phyloP scores from a whole-genome alignment of 1,139 yeast species.

The Komagataea norvegica region DNA sequence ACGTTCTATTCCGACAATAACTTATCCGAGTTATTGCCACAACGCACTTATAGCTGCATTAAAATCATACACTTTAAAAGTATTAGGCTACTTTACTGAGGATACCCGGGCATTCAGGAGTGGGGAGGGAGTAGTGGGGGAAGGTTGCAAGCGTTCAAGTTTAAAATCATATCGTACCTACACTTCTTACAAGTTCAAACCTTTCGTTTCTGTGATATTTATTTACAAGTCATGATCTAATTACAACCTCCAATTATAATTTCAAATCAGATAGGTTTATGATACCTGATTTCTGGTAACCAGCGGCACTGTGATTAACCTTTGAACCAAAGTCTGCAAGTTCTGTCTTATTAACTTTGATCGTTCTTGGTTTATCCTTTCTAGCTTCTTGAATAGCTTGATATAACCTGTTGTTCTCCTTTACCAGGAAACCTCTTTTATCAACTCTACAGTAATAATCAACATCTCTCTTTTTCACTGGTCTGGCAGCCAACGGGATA shows the following conservation, averaged over 20 bases:
- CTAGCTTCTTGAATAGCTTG: conserved; percentile 28
- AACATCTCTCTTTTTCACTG: conserved; percentile 77
- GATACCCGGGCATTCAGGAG: too few species aligned
- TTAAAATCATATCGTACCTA: too few species aligned
- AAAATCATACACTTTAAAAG: too few species aligned
- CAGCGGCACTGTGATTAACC: conserved; percentile 20
- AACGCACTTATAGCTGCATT: too few species aligned
- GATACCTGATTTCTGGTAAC: conserved; percentile 23
- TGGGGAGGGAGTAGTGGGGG: too few species aligned
- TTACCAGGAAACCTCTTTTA: conserved; percentile 68
- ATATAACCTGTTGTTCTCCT: conserved; percentile 31
- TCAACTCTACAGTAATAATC: conserved; percentile 68
- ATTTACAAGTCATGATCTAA: conserved; percentile 9
- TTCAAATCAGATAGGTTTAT: conserved; percentile 20
- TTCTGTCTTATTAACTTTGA: conserved; percentile 22
- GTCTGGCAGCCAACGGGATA: conserved; percentile 81
- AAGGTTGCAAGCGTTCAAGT: too few species aligned
- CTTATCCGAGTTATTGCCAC: too few species aligned
- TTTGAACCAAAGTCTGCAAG: conserved; percentile 23
- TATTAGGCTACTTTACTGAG: too few species aligned
- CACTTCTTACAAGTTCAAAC: too few species aligned
- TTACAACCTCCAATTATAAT: conserved; percentile 8
- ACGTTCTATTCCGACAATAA: too few species aligned
- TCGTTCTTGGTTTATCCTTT: conserved; percentile 16
- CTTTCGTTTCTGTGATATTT: background rate